These are phyloP conservation scores for Sutorius australiensis DNA, from an alignment of 768 basidiomycete genomes.

Conservation along the genomic window DNA sequence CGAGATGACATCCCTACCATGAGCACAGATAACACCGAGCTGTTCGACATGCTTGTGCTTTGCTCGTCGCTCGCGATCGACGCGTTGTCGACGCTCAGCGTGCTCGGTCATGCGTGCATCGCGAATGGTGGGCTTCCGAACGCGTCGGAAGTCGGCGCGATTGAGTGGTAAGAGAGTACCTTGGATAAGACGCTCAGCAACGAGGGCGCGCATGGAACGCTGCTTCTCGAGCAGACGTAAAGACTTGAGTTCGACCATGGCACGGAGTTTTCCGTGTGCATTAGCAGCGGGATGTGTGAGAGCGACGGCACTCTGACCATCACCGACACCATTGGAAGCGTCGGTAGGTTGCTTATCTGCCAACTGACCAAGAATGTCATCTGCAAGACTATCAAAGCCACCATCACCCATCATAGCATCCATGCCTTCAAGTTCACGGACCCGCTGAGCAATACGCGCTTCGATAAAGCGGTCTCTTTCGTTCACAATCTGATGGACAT, in stretches of 20 bases:
- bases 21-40: slow-evolving; percentile 77
- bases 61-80: slow-evolving; percentile 88
- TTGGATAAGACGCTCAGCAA: slow-evolving; percentile 84
- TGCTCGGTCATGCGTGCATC: slow-evolving; percentile 89
- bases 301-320: slow-evolving; percentile 7
- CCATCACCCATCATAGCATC: slow-evolving; percentile 81
- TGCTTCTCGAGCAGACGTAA: slow-evolving; percentile 90
- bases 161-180: slow-evolving; percentile 88
- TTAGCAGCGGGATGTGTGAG: slow-evolving; percentile 51
- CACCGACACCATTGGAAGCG: slow-evolving; percentile 35
- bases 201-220: slow-evolving; percentile 75
- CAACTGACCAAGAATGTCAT: slow-evolving; percentile 29
- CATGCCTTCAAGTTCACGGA: slow-evolving; percentile 78
- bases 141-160: slow-evolving; percentile 85
- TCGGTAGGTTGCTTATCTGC: slow-evolving; percentile 13
- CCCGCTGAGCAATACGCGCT: slow-evolving; percentile 82
- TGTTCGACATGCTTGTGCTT: slow-evolving; percentile 97
- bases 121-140: slow-evolving; percentile 79
- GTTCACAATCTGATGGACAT: slow-evolving; percentile 85
- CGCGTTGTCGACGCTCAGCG: slow-evolving; percentile 85
- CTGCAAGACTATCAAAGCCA: slow-evolving; percentile 50
- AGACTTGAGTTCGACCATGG: slow-evolving; percentile 89
- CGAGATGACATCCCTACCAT: slow-evolving; percentile 73
- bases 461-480: slow-evolving; percentile 92
- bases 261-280: slow-evolving; percentile 79